A percentile compares a stretch with the other conserved stretches of the same genome.
Conservation (phyloP, 257 asterid genomes). For the Salvia hispanica region DNA sequence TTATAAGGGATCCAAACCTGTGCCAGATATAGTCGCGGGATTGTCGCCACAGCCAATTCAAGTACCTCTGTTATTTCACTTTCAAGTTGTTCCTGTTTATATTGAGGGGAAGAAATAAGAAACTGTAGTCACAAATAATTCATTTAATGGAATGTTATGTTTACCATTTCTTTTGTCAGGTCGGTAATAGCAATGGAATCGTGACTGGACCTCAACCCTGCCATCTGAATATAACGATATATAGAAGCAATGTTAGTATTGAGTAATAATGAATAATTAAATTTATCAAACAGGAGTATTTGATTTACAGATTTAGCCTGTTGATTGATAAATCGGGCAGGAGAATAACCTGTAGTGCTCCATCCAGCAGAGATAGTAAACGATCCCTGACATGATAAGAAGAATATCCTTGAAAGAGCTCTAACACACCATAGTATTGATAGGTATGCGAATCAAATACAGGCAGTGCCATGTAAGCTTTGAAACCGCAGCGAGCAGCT, state of each 20-base stretch:
- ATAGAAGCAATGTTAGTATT: too few species aligned
- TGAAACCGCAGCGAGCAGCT: not conserved
- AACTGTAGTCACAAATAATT: too few species aligned
- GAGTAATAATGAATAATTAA: too few species aligned
- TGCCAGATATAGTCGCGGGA: conserved; percentile 24
- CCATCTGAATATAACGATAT: conserved; percentile 8
- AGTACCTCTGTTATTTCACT: conserved; percentile 3
- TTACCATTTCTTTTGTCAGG: too few species aligned
- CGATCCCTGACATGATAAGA: too few species aligned
- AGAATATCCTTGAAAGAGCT: not conserved
- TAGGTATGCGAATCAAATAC: not conserved
- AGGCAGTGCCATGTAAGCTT: not conserved
- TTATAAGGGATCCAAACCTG: conserved; percentile 25
- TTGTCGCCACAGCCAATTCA: not conserved
- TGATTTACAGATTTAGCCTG: too few species aligned
- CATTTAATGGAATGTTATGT: too few species aligned
- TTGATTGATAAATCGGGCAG: too few species aligned
- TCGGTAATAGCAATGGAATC: not conserved
- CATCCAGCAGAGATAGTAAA: not conserved
- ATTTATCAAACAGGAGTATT: too few species aligned
- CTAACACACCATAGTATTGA: conserved; percentile 6
- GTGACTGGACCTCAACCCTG: conserved; percentile 24
- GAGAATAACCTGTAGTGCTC: not conserved
- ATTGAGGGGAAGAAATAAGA: too few species aligned
- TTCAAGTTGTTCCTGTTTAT: not conserved